Evolutionary conservation across 78 protist genomes (phyloP).

Genomic region (Tieghemostelium lacteum): DNA sequence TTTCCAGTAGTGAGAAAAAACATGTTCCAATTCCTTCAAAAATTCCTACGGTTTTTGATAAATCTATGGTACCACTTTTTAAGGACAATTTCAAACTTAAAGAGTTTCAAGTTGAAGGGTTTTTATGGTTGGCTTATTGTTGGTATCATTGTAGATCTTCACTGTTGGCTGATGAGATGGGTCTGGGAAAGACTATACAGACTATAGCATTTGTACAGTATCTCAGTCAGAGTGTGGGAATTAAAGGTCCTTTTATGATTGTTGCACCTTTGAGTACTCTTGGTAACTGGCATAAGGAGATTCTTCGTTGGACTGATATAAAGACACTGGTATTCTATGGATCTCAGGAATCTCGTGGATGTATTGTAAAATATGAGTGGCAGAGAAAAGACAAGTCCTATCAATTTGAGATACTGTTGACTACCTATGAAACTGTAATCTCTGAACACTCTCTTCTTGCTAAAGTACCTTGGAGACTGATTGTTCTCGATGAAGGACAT

Average conservation of each 20-base stretch:
- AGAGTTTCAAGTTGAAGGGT: conserved; percentile 93
- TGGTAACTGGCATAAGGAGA: conserved; percentile 94
- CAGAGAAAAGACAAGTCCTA: background rate
- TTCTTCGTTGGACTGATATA: conserved; percentile 84
- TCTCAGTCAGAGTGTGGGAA: conserved; percentile 73
- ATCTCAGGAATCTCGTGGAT: conserved; percentile 73
- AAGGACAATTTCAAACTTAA: conserved; percentile 49
- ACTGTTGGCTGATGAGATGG: conserved; percentile 95
- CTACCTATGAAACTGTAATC: conserved; percentile 94
- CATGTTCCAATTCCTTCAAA: conserved; percentile 20
- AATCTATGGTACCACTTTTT: conserved; percentile 42
- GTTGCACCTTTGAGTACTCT: conserved; percentile 97
- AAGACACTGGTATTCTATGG: conserved; percentile 89
- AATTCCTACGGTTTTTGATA: conserved; percentile 27
- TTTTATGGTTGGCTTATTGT: conserved; percentile 68
- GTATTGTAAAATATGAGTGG: conserved; percentile 77
- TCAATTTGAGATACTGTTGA: conserved; percentile 90
- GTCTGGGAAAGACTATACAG: conserved; percentile 98
- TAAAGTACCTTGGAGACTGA: conserved; percentile 85
- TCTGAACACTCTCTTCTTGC: conserved; percentile 42
- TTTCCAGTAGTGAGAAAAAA: conserved; percentile 17
- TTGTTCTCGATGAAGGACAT: conserved; percentile 96
- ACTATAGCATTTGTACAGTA: conserved; percentile 88
- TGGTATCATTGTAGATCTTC: conserved; percentile 91
- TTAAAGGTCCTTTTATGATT: conserved; percentile 95